These are phyloP conservation scores for Dimocarpus longan DNA, from an alignment of 345 rosid species.

Conservation along the genomic window DNA sequence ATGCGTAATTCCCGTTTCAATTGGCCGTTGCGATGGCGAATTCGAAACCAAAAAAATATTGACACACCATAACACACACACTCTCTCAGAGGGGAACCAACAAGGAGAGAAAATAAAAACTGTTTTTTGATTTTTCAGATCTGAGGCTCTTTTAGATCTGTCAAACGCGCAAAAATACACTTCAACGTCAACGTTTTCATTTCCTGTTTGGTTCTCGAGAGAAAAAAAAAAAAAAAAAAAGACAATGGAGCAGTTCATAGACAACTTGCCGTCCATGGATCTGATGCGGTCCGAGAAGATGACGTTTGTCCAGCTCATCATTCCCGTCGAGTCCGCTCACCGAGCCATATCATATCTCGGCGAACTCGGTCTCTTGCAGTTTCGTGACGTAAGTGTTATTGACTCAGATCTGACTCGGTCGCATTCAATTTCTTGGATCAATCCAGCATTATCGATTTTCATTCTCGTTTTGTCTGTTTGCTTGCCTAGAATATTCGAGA, in stretches of 20 bases:
- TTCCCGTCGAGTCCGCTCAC: conserved; percentile 90
- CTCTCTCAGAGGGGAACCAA: neutral
- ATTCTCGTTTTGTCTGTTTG: neutral
- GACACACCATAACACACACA: neutral
- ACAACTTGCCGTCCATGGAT: conserved; percentile 86
- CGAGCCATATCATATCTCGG: conserved; percentile 85
- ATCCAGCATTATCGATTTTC: neutral
- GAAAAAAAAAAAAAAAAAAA: conserved; percentile 7
- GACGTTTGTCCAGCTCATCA: conserved; percentile 90
- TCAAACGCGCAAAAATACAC: neutral
- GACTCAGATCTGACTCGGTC: conserved; percentile 47
- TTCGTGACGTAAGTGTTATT: conserved; percentile 67
- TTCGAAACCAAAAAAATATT: conserved; percentile 15
- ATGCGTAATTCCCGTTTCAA: conserved; percentile 13
- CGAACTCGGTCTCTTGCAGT: conserved; percentile 77
- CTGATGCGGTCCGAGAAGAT: conserved; percentile 98
- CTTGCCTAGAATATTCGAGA: conserved; percentile 1
- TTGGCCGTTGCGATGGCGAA: conserved; percentile 35
- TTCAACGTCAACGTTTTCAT: neutral
- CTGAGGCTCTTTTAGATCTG: conserved; percentile 16
- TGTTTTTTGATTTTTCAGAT: conserved; percentile 15
- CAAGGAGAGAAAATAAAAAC: neutral
- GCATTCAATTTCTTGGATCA: neutral
- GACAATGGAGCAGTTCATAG: conserved; percentile 60
- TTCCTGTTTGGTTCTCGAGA: conserved; percentile 33